Base-by-base conservation (phyloP, 2,329 filamentous ascomycete species). In the Aureobasidium sp. region DNA sequence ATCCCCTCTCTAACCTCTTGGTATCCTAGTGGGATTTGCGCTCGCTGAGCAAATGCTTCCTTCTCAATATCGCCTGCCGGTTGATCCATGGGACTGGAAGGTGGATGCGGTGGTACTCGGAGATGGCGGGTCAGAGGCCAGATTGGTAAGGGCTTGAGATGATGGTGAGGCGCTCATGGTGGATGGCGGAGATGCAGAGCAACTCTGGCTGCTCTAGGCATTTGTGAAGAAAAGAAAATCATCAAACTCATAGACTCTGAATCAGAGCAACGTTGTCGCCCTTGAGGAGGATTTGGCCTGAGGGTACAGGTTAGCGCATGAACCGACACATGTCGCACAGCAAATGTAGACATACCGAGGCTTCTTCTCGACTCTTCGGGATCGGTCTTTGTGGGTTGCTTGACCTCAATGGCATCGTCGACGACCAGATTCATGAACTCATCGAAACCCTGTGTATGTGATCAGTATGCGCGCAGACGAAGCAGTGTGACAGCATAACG, bases 361-460 rank as follows among this genome's bases (percentile, higher is more conserved):
- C 86, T 81, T 75, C 90, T 86, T 74, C 92, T 84, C 67, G 85
- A 86, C 77, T 95, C 92, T 67, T 87, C 85, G 46, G 81, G 75
- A 68, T 89, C 87, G 17, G 84, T 86, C 81, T 95, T 96, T 66
- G 89, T 92, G 61, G 90, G 81, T 72, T 91, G 84, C 75, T 87
- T 89, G 48, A 99, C 92, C 77, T 97, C 93, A 63, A 97, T 86
- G 34, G 94, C 94, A 70, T 99, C 92, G 72, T 99, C 94, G 67
- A 96, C 84, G 43, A 97, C 94, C 55, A 99, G 81, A 79, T 99
- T 99, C 92, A 99, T 97, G 79, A 97, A 99, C 77, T 99, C 94
- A 74, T 99, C 94, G 69, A 99, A 99, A 15, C 94, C 92, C 92
- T 96, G 65, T 41, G 39, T 66, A 29, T 39, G n/a, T 6, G n/a